Base-by-base conservation (phyloP, 139 green algal species). In the Coelastrella sp. region DNA sequence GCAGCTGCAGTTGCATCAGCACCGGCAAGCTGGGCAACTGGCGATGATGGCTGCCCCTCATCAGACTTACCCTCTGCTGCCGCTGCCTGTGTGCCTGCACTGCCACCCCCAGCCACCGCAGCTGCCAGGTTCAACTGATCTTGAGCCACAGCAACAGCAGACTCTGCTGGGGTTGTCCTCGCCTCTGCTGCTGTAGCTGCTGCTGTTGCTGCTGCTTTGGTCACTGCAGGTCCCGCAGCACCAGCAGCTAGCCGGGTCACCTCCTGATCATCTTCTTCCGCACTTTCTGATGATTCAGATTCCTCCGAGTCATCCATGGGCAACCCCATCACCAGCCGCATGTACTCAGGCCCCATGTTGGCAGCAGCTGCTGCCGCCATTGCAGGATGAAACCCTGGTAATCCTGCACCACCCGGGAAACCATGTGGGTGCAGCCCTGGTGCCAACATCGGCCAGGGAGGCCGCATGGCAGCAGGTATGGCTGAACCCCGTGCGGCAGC, bases 291-390 rank as follows among this genome's bases (percentile, higher is more conserved):
- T 23, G 78, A 64, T 5, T 87, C 82, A 8, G 78, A 64, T 5
- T 87, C 82, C 13, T 87, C 82, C 16, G 64, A 65, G 13, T 87
- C 82, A 13, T 65, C 82, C 11, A 87, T 5, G 22, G 73, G 82
- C 32, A 87, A 32, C 3, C 82, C 82, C 65, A 79, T 87, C 65
- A 87, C 23, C 65, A 78, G 16, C 4, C 64, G 64, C 82, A 87
- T 64, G 47, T 68, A 87, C 64, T 58, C 84, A 61, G 84, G 17
- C 20, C 56, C 71, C 71, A 89, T 73, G 71, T 74, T 17, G 4
- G 84, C 83, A 80, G 83, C 83, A 80, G 65, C 83, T 80, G 82
- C 82, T 20, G 82, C 82, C 23, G 83, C 64, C 11, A 71, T 71
- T 3, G 79, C 79, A 16, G 64, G 83, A 64, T 89, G 59, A 71